A percentile compares a stretch with the other conserved stretches of the same genome.
Evolutionary conservation across 2,329 filamentous ascomycete species (phyloP).

Genomic region (Bimuria novae-zelandiae): DNA sequence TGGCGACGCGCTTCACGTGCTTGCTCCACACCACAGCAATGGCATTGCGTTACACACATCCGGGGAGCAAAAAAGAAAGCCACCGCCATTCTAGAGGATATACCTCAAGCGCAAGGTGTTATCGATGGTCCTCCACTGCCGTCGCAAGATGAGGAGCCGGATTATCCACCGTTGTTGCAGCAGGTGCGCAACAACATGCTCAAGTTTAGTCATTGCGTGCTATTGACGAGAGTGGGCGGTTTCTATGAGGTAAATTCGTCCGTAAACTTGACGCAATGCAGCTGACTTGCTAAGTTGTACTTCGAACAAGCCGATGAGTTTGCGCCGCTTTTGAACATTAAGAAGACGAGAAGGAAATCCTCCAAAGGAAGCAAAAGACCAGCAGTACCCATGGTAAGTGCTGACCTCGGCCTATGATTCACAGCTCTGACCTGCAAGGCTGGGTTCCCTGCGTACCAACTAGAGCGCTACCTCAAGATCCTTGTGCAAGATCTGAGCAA

Average conservation of each 20-base stretch:
- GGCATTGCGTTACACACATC: conserved; percentile 21
- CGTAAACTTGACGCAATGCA: conserved; percentile 4
- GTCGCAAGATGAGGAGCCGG: conserved; percentile 54
- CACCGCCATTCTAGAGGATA: conserved; percentile 45
- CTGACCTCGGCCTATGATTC: conserved; percentile 1
- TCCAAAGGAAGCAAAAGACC: conserved; percentile 58
- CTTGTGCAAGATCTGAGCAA: conserved; percentile 89
- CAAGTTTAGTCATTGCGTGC: conserved; percentile 86
- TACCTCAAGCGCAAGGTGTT: conserved; percentile 65
- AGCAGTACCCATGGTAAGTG: conserved; percentile 76
- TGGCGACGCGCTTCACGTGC: conserved; percentile 37
- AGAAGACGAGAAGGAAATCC: conserved; percentile 79
- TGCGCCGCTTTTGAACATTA: conserved; percentile 83
- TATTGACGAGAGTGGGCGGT: conserved; percentile 88
- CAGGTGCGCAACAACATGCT: conserved; percentile 89
- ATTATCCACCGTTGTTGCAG: conserved; percentile 85
- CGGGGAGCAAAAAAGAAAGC: conserved; percentile 50
- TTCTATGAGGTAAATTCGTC: conserved; percentile 75
- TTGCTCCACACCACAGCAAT: conserved; percentile 13
- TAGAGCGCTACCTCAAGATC: conserved; percentile 90
- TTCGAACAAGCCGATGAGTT: conserved; percentile 93
- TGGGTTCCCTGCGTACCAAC: conserved; percentile 90
- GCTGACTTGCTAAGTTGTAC: conserved; percentile 64
- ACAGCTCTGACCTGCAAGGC: conserved; percentile 58
- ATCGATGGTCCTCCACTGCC: conserved; percentile 51